Evolutionary conservation across 1,284 basidiomycete species (phyloP), one percentile per base, ranked within the genome.

Genomic region (Xanthoconium separans): DNA sequence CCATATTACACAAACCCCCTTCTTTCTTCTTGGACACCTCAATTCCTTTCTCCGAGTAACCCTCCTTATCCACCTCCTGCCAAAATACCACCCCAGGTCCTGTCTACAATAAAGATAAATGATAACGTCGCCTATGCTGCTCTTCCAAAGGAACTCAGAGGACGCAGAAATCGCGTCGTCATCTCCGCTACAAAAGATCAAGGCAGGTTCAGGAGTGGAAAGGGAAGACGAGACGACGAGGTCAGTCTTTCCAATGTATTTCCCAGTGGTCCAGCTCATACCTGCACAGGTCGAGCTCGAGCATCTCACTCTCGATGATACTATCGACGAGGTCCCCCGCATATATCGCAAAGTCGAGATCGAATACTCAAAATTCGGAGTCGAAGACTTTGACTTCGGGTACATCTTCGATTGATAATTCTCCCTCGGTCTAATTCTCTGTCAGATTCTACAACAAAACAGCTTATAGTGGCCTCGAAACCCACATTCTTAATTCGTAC

Each of bases 361-460:
- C 66, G 94, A 97, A 72, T 99, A 99, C 71, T 96, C 93, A 45
- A 94, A 94, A 64, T 99, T 99, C 63, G 96, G 96, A n/a, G 92
- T 98, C 27, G 96, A 96, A 69, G 96, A 99, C 72, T 99, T 99
- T 66, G 97, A 99, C 70, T 99, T 99, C 67, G 95, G 82, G 91
- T 93, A 65, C 55, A 77, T 66, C 36, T 0, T 47, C 4, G 33
- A 1, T 30, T 3, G 31, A 33, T 27, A 33, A 16, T 15, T 49
- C 22, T 44, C 16, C 34, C 31, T 41, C 15, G 3, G 0, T 34
- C 47, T 49, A 40, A 65, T 10, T 11, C 16, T 12, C 34, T 16
- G 48, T n/a, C 55, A 95, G 93, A 1, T 97, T 93, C 68, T 97
- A 94, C 73, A 97, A 97, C 71, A 86, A 84, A 65, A 98, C 97